phyloP scores from a whole-genome alignment of 2,329 filamentous ascomycete species.

The Phialocephala subalpina region DNA sequence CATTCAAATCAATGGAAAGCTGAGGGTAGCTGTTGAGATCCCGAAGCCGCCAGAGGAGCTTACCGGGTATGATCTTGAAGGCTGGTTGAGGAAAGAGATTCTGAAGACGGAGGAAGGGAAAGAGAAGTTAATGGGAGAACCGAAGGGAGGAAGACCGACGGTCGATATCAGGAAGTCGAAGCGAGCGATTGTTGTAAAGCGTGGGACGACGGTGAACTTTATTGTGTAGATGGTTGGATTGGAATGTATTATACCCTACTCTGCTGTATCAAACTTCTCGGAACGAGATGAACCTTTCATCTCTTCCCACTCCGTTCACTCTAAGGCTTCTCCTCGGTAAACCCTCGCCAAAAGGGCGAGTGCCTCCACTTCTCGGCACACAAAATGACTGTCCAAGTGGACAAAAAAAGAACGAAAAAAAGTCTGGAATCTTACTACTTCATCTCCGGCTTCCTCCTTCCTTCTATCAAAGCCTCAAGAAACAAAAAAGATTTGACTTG shows the following conservation, averaged over 20 bases:
- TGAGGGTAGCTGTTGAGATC: slow-evolving; percentile 73
- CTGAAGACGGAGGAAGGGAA: slow-evolving; percentile 67
- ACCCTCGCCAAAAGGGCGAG: not conserved
- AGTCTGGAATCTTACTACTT: not conserved
- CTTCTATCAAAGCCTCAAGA: not conserved
- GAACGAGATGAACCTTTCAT: not conserved
- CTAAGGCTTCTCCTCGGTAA: not conserved
- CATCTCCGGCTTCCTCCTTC: not conserved
- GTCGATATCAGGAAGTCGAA: slow-evolving; percentile 60
- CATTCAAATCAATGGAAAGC: slow-evolving; percentile 83
- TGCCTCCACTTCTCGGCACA: not conserved
- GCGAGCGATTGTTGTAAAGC: slow-evolving; percentile 71
- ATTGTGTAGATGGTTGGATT: slow-evolving; percentile 53
- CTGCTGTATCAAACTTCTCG: slow-evolving; percentile 4
- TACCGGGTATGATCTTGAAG: slow-evolving; percentile 54
- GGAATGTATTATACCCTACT: slow-evolving; percentile 17
- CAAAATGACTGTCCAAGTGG: not conserved
- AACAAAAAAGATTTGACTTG: not conserved
- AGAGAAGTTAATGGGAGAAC: slow-evolving; percentile 51
- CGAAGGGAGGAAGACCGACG: slow-evolving; percentile 47
- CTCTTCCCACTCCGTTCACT: not conserved
- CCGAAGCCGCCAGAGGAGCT: slow-evolving; percentile 56
- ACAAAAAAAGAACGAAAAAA: not conserved
- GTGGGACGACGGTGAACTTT: slow-evolving; percentile 78
- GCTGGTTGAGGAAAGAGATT: slow-evolving; percentile 70